Base-by-base conservation (phyloP, 768 basidiomycete species). In the Paxillus involutus region DNA sequence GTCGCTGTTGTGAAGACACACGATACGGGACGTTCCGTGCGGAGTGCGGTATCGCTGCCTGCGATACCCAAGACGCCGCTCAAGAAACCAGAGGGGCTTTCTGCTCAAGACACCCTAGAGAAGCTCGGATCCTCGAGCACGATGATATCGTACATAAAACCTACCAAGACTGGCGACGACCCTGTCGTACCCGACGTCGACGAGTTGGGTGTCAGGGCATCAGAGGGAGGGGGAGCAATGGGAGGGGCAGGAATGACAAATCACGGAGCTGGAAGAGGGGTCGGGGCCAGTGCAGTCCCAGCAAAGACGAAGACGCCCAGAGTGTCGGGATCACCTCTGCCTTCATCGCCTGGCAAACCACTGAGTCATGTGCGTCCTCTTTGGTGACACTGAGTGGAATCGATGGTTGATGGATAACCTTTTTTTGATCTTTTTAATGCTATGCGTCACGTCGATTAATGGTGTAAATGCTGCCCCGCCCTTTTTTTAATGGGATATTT, bases 341-440 rank as follows among this genome's bases (percentile, higher is more conserved):
- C 79, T 55, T 64, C 74, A 40, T 75, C 82, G 49, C 71, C 80
- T 57, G 79, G 82, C 59, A 85, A 83, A 68, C 85, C 89, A 61
- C 72, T 91, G 77, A 85, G 81, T 73, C 89, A 92, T 84, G 89
- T 92, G 83, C 88, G 89, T 91, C 80, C 81, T 78, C 82, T 84
- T 78, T 77, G 86, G 84, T 83, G 76, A 75, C 72, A 82, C 67
- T 70, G 66, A 69, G 71, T 59, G 64, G 67, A 74, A 77, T 71
- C 52, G 68, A 71, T 79, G 75, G 78, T 84, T 73, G 69, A 73
- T 65, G 63, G 63, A 56, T 61, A 30, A 52, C 41, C 35, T 32
- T 59, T 53, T 53, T 17, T 54, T 57, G 44, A 47, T 37, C 53
- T 58, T 56, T 43, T 52, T 58, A 62, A 56, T 63, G 59, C 63